Conservation (phyloP, 2,329 filamentous ascomycete species). For the Penicillium occitanis region DNA sequence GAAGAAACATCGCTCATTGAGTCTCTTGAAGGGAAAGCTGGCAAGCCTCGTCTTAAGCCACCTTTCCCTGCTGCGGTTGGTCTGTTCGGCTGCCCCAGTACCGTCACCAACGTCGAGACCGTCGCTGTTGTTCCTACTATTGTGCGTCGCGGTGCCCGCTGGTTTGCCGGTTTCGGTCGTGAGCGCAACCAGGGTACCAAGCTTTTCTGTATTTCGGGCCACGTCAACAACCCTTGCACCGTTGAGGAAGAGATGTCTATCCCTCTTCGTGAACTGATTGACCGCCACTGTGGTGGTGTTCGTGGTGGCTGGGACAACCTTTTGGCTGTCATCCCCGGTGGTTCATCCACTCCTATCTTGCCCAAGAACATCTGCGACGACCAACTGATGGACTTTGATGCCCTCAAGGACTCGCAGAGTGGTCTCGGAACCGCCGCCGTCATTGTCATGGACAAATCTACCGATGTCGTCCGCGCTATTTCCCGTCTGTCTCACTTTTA, state of each 20-base stretch:
- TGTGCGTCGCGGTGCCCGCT: conserved; percentile 82
- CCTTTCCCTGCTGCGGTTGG: conserved; percentile 97
- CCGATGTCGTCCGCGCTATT: conserved; percentile 93
- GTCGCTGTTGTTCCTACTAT: conserved; percentile 94
- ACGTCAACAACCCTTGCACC: conserved; percentile 97
- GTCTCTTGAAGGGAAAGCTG: conserved; percentile 96
- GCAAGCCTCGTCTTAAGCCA: conserved; percentile 97
- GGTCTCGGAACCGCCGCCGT: conserved; percentile 96
- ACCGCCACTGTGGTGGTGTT: conserved; percentile 97
- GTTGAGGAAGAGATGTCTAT: conserved; percentile 99
- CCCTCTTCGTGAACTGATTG: conserved; percentile 89
- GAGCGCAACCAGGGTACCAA: conserved; percentile 97
- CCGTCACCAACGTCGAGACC: conserved; percentile 97
- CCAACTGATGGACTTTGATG: conserved; percentile 98
- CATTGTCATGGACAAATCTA: conserved; percentile 98
- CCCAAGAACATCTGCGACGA: conserved; percentile 88
- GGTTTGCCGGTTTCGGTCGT: conserved; percentile 92
- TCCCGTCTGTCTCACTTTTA: conserved; percentile 94
- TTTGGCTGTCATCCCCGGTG: conserved; percentile 89
- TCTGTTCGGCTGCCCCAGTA: conserved; percentile 96
- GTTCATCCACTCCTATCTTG: conserved; percentile 92
- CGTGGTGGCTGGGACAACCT: conserved; percentile 97
- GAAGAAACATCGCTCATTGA: conserved; percentile 98
- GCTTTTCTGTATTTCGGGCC: conserved; percentile 95
- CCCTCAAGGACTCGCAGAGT: conserved; percentile 94